A percentile compares a stretch with the other conserved stretches of the same genome.
These are phyloP conservation scores for Cryphonectria nitschkei DNA, from an alignment of 2,329 filamentous ascomycete species.

Conservation along the genomic window DNA sequence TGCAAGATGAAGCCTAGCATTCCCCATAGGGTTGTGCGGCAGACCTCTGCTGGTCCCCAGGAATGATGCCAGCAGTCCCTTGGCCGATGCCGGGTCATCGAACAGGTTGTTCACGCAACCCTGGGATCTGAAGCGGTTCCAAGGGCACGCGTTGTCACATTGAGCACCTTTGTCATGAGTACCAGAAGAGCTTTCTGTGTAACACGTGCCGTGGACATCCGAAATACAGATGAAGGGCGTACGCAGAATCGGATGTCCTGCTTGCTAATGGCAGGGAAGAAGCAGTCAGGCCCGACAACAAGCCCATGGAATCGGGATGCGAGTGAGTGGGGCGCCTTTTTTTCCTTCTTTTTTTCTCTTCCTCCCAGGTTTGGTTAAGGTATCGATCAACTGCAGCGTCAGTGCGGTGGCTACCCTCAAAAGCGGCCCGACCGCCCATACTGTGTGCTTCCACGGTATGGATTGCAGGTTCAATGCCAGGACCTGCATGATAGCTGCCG, in stretches of 20 bases:
- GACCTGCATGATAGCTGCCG: not conserved
- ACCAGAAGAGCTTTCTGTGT: not conserved
- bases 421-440: not conserved
- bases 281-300: constrained; percentile 15
- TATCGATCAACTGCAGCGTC: not conserved
- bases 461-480: not conserved
- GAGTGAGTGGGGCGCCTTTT: not conserved
- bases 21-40: not conserved
- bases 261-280: constrained; percentile 12
- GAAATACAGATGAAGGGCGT: not conserved
- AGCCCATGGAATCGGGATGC: constrained; percentile 9
- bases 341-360: too few species aligned
- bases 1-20: not conserved
- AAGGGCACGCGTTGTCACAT: not conserved
- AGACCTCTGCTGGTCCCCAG: not conserved
- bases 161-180: not conserved
- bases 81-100: not conserved
- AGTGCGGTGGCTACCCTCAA: not conserved
- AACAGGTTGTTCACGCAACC: not conserved
- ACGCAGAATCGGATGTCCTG: not conserved
- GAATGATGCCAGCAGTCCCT: not conserved
- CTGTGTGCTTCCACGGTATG: not conserved
- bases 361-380: not conserved
- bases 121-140: not conserved
- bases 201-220: not conserved